Evolutionary conservation across 2,329 filamentous ascomycete genomes (phyloP).

Genomic region (Cordyceps fumosorosea): DNA sequence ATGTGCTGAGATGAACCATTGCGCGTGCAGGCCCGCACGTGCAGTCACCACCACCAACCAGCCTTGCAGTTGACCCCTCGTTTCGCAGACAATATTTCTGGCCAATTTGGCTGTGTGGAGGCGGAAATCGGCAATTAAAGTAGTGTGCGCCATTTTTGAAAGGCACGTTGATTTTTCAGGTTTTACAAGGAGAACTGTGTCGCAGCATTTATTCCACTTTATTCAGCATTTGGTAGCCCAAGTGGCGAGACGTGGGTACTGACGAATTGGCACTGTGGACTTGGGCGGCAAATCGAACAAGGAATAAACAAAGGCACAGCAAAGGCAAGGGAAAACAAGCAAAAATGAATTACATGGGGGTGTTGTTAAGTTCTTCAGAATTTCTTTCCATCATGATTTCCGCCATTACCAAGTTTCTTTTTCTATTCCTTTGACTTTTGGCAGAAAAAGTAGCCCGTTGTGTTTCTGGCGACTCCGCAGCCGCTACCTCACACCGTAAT

Average conservation of each 20-base stretch:
- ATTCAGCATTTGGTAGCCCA: too few relatives aligned
- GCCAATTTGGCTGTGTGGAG: not conserved
- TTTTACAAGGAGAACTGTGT: too few relatives aligned
- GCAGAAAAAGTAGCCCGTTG: not conserved
- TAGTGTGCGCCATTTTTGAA: not conserved
- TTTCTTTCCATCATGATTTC: not conserved
- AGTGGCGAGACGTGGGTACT: too few relatives aligned
- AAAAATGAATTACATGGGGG: not conserved
- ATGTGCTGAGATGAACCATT: not conserved
- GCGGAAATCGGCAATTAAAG: not conserved
- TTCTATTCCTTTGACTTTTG: too few relatives aligned
- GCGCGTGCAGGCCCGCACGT: not conserved
- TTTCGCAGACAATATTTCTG: not conserved
- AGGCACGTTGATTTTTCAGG: not conserved
- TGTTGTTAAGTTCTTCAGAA: not conserved
- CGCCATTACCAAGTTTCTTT: too few relatives aligned
- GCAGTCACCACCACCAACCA: not conserved
- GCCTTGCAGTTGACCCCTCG: not conserved
- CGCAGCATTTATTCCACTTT: too few relatives aligned
- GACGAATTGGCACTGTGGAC: too few relatives aligned
- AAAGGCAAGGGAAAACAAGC: not conserved
- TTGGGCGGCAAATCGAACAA: not conserved
- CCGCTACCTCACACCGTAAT: too few relatives aligned
- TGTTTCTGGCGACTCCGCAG: not conserved
- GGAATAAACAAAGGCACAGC: not conserved